Percentiles rank a stretch among this genome's conserved stretches.
These are phyloP conservation scores for Acrocalymma vagum DNA, from an alignment of 2,329 filamentous ascomycete species.

Conservation along the genomic window DNA sequence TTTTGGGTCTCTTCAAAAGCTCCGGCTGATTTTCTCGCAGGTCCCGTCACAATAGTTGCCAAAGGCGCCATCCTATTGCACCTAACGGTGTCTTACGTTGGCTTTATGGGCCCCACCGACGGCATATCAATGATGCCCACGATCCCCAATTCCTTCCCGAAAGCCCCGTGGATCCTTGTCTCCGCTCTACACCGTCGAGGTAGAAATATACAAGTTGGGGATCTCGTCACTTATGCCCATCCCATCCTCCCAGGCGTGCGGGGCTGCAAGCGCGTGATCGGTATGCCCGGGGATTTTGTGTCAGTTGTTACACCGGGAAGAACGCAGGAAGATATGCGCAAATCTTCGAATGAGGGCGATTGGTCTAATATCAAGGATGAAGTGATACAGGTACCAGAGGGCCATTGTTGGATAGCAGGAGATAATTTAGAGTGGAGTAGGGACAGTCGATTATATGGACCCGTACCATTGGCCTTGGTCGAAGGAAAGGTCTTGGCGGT, in stretches of 20 bases:
- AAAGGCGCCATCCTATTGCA: constrained; percentile 39
- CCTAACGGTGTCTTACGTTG: constrained; percentile 61
- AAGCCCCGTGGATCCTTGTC: constrained; percentile 30
- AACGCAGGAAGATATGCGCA: constrained; percentile 31
- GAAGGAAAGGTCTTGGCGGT: constrained; percentile 77
- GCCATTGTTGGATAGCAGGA: constrained; percentile 90
- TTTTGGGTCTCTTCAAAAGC: no score
- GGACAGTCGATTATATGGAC: constrained; percentile 88
- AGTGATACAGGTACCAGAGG: constrained; percentile 83
- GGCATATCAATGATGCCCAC: constrained; percentile 94
- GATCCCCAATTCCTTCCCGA: constrained; percentile 54
- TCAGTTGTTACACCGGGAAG: constrained; percentile 67
- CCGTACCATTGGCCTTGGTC: constrained; percentile 84
- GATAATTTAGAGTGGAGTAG: constrained; percentile 86
- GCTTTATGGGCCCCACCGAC: constrained; percentile 65
- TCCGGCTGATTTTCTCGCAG: constrained; percentile 16
- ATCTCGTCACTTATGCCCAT: constrained; percentile 81
- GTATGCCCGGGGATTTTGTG: constrained; percentile 73
- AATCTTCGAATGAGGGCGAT: constrained; percentile 30
- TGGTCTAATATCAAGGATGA: constrained; percentile 38
- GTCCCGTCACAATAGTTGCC: constrained; percentile 14
- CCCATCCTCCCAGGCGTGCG: constrained; percentile 67
- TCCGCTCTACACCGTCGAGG: constrained; percentile 57
- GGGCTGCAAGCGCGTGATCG: constrained; percentile 79
- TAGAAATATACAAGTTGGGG: constrained; percentile 75